Base-by-base conservation (phyloP, 139 green algal species). In the Asterochloris sp. region DNA sequence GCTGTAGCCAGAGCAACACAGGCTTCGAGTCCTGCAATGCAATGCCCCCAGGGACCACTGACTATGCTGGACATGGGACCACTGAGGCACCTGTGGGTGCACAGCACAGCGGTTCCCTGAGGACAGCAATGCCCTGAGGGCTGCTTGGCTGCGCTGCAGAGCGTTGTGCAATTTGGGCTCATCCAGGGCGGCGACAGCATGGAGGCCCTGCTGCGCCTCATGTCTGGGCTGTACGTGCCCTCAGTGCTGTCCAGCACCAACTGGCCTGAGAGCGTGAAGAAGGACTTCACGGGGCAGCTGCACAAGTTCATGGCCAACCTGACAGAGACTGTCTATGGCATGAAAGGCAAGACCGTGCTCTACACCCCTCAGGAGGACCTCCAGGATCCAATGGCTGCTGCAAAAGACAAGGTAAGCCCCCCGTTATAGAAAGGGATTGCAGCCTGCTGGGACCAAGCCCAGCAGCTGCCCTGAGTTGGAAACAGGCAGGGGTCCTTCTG, bases 251-350 rank as follows among this genome's bases (percentile, higher is more conserved):
- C 82, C 61, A 91, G 92, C 83, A 90, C 74, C 79, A 89, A 68
- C 64, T 96, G 92, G 93, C 93, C 94, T 12, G 92, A 96, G 81
- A 91, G 84, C 21, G 86, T 94, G 0, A 90, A 90, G 60, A 91
- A 84, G 27, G 92, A 97, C 78, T 94, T 97, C 82, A 92, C 66
- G 54, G 81, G 76, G 8, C 85, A 87, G 74, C 76, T 90, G 82
- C 93, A 97, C 89, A 93, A 92, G 81, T 98, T 96, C 85, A 92
- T 95, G 87, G 90, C 92, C 12, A 89, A 85, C 29, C 85, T 98
- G 38, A 96, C 91, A 68, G 93, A 96, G 84, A 89, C 89, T 9
- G 87, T 92, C 62, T 90, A 92, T 81, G 89, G 93, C 73, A 78
- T 86, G n/a, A 86, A 91, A 73, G 92, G 92, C 61, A 89, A 92